Base-by-base conservation (phyloP, 2,329 filamentous ascomycete species). In the Fusarium agapanthi region DNA sequence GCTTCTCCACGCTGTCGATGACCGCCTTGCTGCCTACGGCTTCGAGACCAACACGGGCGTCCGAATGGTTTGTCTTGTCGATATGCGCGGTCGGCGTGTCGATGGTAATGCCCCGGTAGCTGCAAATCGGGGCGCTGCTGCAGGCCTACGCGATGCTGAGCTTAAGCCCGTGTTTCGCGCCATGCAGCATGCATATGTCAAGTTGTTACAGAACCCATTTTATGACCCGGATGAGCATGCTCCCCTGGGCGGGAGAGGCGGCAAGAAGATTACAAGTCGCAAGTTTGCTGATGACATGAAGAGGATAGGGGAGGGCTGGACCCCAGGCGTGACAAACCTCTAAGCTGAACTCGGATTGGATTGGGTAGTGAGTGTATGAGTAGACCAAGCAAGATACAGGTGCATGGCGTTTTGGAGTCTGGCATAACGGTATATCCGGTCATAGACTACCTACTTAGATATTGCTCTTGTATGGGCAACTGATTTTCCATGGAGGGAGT, bases 31-130 rank as follows among this genome's bases (percentile, higher is more conserved):
- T 40, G 93, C 95, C 75, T 99, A 98, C 84, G 96, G 96, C 77
- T 98, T 94, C 90, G 89, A 98, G 82, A 98, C 96, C 63, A 98
- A 97, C 83, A 98, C 96, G 32, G 95, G 95, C 44, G 90, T 97
- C 72, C 95, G 95, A 80, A 91, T 99, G 79, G 91, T 98, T 38
- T 92, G 95, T 71, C 90, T 98, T 7, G 92, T 98, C 35, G 95
- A 99, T 83, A 94, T 97, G 89, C 90, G 95, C 75, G 95, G 95
- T 4, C 86, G 92, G 28, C 84, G 88, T 55, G 83, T 86, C 59
- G 83, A 82, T 35, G 63, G 62, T 3, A 65, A 66, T 48, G 57
- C 67, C 56, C 79, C 76, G 15, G 66, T 67, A 6, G 69, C 69
- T 47, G 72, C 61, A 13, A 54, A 60, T 44, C 55, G 79, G 12